phyloP scores from a whole-genome alignment of 2,329 filamentous ascomycete species.

The Pseudocercospora pini-densiflorae region DNA sequence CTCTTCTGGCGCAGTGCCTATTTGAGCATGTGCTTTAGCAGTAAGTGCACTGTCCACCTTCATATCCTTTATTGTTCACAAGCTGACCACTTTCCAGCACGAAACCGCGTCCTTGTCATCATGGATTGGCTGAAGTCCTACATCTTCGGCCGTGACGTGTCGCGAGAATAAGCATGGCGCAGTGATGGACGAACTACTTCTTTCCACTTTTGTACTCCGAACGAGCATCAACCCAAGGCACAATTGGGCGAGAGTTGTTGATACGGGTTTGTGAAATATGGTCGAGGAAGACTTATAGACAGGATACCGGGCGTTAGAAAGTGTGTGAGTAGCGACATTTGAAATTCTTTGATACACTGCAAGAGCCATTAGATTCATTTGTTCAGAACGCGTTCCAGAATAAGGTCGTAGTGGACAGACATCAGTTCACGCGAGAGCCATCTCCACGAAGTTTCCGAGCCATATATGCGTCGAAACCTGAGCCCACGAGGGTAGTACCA shows the following conservation, averaged over 20 bases:
- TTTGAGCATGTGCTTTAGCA: constrained; percentile 99
- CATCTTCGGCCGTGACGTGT: constrained; percentile 93
- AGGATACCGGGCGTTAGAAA: neutral
- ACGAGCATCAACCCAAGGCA: neutral
- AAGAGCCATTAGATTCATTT: neutral
- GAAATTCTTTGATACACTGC: neutral
- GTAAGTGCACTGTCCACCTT: neutral
- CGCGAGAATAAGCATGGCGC: constrained; percentile 64
- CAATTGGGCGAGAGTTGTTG: neutral
- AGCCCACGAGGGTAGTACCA: no score
- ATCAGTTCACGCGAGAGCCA: no score
- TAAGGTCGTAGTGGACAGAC: no score
- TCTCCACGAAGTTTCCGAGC: no score
- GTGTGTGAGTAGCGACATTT: neutral
- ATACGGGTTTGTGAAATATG: neutral
- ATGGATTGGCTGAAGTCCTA: constrained; percentile 98
- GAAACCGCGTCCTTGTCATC: constrained; percentile 90
- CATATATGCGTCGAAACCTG: no score
- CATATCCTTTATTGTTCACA: neutral
- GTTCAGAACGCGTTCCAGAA: neutral
- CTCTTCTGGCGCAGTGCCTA: constrained; percentile 99
- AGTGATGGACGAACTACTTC: neutral
- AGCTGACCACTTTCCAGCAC: constrained; percentile 47
- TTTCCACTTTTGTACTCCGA: neutral
- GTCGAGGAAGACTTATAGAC: neutral